Percentiles rank a stretch among this genome's conserved stretches.
phyloP scores from a whole-genome alignment of 768 basidiomycete species.

The Agaricus sinodeliciosus region DNA sequence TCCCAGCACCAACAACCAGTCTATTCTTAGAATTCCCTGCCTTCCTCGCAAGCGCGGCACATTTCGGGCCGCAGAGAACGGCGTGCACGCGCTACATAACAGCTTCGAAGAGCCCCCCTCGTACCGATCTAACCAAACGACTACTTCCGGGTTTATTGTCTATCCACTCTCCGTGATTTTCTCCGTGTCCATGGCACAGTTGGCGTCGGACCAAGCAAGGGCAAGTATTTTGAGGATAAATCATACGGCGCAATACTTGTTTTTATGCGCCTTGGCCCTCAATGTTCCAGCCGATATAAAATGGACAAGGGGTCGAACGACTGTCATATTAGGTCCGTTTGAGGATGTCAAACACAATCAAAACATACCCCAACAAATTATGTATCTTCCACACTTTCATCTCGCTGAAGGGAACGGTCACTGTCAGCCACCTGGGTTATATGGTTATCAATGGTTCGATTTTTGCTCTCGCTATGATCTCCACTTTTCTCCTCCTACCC shows the following conservation, averaged over 20 bases:
- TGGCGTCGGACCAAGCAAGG: too few species aligned
- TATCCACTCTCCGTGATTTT: too few species aligned
- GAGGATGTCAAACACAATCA: not conserved
- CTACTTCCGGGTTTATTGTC: too few species aligned
- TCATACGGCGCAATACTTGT: too few species aligned
- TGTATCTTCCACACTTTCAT: too few species aligned
- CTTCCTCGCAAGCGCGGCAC: conserved; percentile 5
- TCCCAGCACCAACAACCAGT: not conserved
- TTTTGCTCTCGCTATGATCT: not conserved
- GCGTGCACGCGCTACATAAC: not conserved
- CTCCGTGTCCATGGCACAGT: too few species aligned
- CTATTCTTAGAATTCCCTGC: not conserved
- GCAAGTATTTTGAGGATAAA: too few species aligned
- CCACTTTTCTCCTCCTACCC: not conserved
- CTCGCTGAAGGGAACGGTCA: too few species aligned
- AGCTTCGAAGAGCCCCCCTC: too few species aligned
- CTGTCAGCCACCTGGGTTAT: conserved; percentile 1
- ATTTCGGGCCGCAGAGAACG: not conserved
- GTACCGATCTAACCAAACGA: too few species aligned
- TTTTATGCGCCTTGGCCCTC: too few species aligned
- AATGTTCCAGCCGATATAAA: not conserved
- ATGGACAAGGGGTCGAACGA: not conserved
- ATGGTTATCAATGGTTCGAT: not conserved
- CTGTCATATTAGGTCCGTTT: not conserved
- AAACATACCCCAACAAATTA: too few species aligned